Base-by-base conservation (phyloP, 345 rosid genomes). In the Noccaea caerulescens region DNA sequence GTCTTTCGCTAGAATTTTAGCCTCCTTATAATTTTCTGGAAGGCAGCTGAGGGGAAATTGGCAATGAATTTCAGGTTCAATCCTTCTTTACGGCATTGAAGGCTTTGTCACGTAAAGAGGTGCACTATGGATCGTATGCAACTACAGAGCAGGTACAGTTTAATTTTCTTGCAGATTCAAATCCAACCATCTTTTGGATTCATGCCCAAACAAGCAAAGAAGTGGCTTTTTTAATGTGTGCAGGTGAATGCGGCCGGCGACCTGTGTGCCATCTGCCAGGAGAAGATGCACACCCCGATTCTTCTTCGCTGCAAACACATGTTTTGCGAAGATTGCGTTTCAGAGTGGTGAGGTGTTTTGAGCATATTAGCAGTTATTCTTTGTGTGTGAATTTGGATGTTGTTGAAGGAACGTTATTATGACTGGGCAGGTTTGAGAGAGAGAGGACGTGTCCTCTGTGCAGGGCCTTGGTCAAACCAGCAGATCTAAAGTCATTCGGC, bases 381-480 rank as follows among this genome's bases (percentile, higher is more conserved):
- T 38, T 51, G 23, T 60, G 43, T 67, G 33, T 51, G 68, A 10
- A 45, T 52, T 11, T 34, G 51, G 43, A 75, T 55, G 65, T 42
- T 55, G 58, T 42, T 69, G 51, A 71, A 32, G 14, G 61, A 47
- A 56, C 46, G 71, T 63, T 61, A 56, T 63, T 49, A 42, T 56
- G 59, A 30, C 63, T 56, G 76, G 76, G 14, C 91, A 93, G 98
- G 97, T 92, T 94, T 76, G 99, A 94, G 83, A 86, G 99, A 83
- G 99, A 92, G 75, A 79, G 99, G 83, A 94, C 97, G 1, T 94
- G 99, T 63, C 99, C 99, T 4, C 79, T 94, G 85, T 94, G 99
- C 81, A 84, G 98, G 80, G 97, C 97, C 61, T 76, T 89, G 85
- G 98, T 94, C 30, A 94, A 90, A 76, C 83, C 98, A 46, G 92